Conservation (phyloP, 2,329 filamentous ascomycete genomes). For the Colletotrichum tamarilloi region DNA sequence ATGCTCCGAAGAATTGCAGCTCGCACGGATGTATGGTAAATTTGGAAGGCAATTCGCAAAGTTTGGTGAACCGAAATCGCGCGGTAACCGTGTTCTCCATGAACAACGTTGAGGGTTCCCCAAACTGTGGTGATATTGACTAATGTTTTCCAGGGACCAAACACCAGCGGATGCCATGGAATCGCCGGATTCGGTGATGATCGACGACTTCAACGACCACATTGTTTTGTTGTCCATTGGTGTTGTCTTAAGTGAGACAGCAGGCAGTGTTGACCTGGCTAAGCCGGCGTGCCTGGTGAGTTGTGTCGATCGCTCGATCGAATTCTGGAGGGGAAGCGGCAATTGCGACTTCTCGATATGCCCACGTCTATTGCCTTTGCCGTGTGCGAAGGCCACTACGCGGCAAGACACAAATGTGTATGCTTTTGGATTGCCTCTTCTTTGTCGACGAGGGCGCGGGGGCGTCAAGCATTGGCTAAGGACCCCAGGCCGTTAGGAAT, state of each 20-base stretch:
- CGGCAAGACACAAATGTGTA: not conserved
- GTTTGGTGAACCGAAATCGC: not conserved
- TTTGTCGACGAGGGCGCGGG: not conserved
- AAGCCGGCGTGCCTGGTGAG: no score
- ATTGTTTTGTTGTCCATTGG: not conserved
- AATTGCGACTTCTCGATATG: not conserved
- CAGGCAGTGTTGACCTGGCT: not conserved
- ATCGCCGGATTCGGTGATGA: not conserved
- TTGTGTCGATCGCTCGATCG: not conserved
- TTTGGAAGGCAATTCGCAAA: not conserved
- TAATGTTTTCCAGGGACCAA: not conserved
- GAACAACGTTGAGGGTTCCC: not conserved
- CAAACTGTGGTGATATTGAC: not conserved
- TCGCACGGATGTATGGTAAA: not conserved
- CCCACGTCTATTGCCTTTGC: not conserved
- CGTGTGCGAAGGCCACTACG: not conserved
- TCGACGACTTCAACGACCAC: not conserved
- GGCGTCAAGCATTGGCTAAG: not conserved
- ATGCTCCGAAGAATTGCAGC: not conserved
- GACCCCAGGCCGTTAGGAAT: not conserved
- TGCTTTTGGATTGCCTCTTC: not conserved
- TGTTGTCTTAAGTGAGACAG: not conserved
- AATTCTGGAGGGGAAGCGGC: not conserved
- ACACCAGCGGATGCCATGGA: not conserved
- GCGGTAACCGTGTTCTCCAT: not conserved